Conservation (phyloP, 192 early-diverging fungal species). For the Coemansia sp. region DNA sequence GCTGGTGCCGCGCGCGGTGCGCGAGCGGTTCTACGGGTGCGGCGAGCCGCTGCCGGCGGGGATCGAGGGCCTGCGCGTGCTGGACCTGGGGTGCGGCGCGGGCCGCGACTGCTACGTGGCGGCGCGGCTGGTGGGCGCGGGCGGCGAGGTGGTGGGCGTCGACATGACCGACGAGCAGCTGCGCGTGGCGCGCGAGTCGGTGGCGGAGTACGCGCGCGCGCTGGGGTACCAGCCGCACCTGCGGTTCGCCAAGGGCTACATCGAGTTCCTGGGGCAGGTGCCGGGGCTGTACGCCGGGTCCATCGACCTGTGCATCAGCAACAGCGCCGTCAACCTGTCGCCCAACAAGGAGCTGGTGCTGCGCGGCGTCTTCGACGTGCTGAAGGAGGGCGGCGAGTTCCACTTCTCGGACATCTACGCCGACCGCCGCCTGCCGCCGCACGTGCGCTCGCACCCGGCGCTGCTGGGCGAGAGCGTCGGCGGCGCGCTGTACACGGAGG, state of each 20-base stretch:
- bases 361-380: conserved; percentile 34
- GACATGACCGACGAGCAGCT: conserved; percentile 58
- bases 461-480: conserved; percentile 50
- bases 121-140: conserved; percentile 40
- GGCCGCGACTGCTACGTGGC: conserved; percentile 56
- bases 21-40: conserved; percentile 49
- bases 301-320: conserved; percentile 52
- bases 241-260: conserved; percentile 46
- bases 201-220: conserved; percentile 15
- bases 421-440: conserved; percentile 40
- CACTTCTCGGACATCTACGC: conserved; percentile 50
- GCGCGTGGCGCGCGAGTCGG: conserved; percentile 28
- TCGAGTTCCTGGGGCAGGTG: conserved; percentile 35
- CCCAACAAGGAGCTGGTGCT: conserved; percentile 51
- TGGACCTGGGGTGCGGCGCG: conserved; percentile 51
- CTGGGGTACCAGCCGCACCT: conserved; percentile 49
- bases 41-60: conserved; percentile 47
- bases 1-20: conserved; percentile 37
- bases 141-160: conserved; percentile 46
- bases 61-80: conserved; percentile 43
- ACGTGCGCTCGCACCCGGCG: conserved; percentile 38
- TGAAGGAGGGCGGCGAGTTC: conserved; percentile 46
- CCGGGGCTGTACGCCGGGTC: conserved; percentile 26
- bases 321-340: conserved; percentile 53
- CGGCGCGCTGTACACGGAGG: conserved; percentile 41